Percentiles rank a stretch among this genome's conserved stretches.
Conservation (phyloP, 169 alveolate species). For the Eimeria sp. region DNA sequence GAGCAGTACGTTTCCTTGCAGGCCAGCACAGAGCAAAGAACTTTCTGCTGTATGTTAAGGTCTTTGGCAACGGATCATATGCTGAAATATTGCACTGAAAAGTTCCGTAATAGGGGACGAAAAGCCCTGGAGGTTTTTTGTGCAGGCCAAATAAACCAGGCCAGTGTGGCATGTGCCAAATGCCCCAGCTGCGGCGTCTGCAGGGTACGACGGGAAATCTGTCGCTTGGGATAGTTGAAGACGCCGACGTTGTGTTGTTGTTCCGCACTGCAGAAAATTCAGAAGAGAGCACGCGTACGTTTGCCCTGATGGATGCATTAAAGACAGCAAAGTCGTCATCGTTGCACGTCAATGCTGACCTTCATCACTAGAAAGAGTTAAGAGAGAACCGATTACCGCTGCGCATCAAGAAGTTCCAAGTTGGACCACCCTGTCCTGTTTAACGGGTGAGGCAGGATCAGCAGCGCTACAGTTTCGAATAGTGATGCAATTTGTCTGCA, state of each 20-base stretch:
- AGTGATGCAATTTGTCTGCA: neutral
- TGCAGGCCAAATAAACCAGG: neutral
- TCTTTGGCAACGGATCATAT: neutral
- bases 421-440: neutral
- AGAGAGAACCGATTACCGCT: neutral
- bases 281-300: conserved; percentile 27
- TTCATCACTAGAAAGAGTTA: neutral
- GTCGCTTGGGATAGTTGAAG: conserved; percentile 26
- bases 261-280: conserved; percentile 25
- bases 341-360: neutral
- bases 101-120: neutral
- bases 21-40: neutral
- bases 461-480: neutral
- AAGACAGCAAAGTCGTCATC: neutral
- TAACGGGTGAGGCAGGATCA: neutral
- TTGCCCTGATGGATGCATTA: neutral
- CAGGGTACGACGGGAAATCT: neutral
- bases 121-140: neutral
- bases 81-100: neutral
- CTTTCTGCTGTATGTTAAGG: neutral
- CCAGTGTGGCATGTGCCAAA: conserved; percentile 39
- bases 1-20: neutral
- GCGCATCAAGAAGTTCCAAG: neutral
- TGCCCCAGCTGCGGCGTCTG: conserved; percentile 25
- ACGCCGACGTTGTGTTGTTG: conserved; percentile 19